Evolutionary conservation across 2,329 filamentous ascomycete genomes (phyloP), one percentile per base, ranked within the genome.

Genomic region (Dactylonectria macrodidyma): DNA sequence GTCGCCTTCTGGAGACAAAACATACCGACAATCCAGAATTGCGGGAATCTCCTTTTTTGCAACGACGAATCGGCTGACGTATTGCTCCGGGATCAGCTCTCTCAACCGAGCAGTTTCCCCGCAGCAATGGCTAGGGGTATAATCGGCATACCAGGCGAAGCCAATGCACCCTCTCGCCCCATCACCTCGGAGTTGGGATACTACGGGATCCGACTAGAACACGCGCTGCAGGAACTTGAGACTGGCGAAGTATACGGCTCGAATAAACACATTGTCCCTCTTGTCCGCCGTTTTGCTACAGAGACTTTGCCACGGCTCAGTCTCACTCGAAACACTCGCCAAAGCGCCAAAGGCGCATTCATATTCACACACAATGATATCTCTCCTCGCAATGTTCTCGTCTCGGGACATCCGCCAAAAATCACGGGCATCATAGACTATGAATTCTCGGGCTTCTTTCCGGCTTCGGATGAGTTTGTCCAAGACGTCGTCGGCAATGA

Each of bases 381-480:
- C 0, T 62, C 62, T 1, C 66, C 66, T 8, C 50, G 68, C 14
- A 70, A 70, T 6, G 30, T 70, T 0, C 62, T 70, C 1, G 5
- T 63, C 9, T 60, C 59, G 2, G 55, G 55, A 5, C n/a, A 60
- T 1, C 50, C 58, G 12, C 51, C 55, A 2, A 30, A 34, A 3
- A 63, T 66, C 14, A 68, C 59, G 0, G 68, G 66, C 0, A 60
- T 69, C 7, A 59, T 69, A 0, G 68, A 70, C 19, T 68, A 69
- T 22, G 62, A 70, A 30, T 69, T 69, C 41, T 41, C 66, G 0
- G 66, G 68, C 5, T 68, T 69, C 38, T 70, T 69, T 16, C 62
- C 62, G 1, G 2, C 36, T 0, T 36, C 59, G 1, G 62, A 60
- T 2, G 62, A 70, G 7, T 66, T 66, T n/a, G 11, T 70, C 1